Base-by-base conservation (phyloP, 1,139 yeast species). In the Hansenula lynferdii region DNA sequence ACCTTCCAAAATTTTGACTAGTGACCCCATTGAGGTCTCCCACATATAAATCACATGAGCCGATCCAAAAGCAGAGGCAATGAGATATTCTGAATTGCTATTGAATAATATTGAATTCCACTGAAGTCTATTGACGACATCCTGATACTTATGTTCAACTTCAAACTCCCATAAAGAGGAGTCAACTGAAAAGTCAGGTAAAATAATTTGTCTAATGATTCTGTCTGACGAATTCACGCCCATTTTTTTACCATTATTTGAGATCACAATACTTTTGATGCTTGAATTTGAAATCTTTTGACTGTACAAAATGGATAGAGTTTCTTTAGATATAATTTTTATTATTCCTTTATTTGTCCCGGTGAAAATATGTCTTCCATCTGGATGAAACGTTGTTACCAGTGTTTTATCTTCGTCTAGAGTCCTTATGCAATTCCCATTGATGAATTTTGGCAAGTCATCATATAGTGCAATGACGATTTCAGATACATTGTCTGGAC, bases 11-110 rank as follows among this genome's bases (percentile, higher is more conserved):
- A 90, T 92, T 61, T 90, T 85, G 30, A 89, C 85, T 40, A 90
- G 65, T 14, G 95, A 80, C 0, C 97, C 97, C 70, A 85, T 72
- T 11, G 79, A 70, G 0, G 96, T 85, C 55, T 92, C 97, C 97
- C 97, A 90, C 44, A 92, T 75, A 58, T 89, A 90, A 35, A 92
- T 70, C 52, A 87, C 96, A 54, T 89, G 96, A 3, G 87, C 80
- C 22, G 85, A 83, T 17, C 95, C 96, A 56, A 77, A 84, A 0
- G 96, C 85, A 1, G 95, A 81, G 0, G 97, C 97, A 36, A 87
- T 80, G 12, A 90, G 64, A 58, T 85, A 90, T 46, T 90, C 97
- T n/a, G 69, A 62, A 45, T 82, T 80, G 47, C 83, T 79, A 49
- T 81, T 81, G 61, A 86, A 82, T 11, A 80, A 68, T 1, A 86